Conservation (phyloP, 768 basidiomycete genomes). For the Rhodosporidiobolus sp. region DNA sequence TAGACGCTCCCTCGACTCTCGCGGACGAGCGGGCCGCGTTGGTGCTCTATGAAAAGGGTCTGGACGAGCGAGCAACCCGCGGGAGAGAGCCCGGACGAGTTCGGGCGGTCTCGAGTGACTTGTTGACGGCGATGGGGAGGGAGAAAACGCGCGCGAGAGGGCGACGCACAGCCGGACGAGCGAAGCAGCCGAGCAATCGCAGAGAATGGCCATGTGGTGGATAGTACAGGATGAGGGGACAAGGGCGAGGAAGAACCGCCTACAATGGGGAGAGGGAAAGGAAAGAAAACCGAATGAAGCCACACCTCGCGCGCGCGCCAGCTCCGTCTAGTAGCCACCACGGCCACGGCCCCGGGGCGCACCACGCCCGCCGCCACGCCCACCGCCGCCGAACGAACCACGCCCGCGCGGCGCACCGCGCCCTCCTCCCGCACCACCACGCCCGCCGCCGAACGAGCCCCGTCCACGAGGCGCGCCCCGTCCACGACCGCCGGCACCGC, state of each 20-base stretch:
- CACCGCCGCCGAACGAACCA: slow-evolving; percentile 38
- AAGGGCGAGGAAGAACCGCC: background rate
- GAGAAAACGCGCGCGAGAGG: too few relatives aligned
- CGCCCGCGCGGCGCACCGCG: slow-evolving; percentile 42
- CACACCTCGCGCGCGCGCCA: too few relatives aligned
- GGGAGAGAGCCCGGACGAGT: too few relatives aligned
- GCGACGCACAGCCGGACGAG: too few relatives aligned
- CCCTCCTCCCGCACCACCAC: slow-evolving; percentile 50
- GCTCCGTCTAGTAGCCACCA: slow-evolving; percentile 38
- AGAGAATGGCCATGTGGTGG: background rate
- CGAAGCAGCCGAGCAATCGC: too few relatives aligned
- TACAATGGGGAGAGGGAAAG: background rate
- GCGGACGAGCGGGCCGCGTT: too few relatives aligned
- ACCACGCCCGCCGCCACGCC: slow-evolving; percentile 4
- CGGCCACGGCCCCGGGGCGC: slow-evolving; percentile 38
- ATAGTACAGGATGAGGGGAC: background rate
- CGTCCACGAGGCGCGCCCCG: slow-evolving; percentile 33
- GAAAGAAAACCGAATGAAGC: background rate
- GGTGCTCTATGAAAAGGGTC: too few relatives aligned
- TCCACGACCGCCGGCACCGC: slow-evolving; percentile 52
- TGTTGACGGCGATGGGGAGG: too few relatives aligned
- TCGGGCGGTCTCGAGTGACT: too few relatives aligned
- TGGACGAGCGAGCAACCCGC: too few relatives aligned
- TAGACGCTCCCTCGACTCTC: too few relatives aligned
- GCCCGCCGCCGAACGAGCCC: slow-evolving; percentile 29